Evolutionary conservation across 352 stramenopile genomes (phyloP).

Genomic region (Globisporangium carolinianum): DNA sequence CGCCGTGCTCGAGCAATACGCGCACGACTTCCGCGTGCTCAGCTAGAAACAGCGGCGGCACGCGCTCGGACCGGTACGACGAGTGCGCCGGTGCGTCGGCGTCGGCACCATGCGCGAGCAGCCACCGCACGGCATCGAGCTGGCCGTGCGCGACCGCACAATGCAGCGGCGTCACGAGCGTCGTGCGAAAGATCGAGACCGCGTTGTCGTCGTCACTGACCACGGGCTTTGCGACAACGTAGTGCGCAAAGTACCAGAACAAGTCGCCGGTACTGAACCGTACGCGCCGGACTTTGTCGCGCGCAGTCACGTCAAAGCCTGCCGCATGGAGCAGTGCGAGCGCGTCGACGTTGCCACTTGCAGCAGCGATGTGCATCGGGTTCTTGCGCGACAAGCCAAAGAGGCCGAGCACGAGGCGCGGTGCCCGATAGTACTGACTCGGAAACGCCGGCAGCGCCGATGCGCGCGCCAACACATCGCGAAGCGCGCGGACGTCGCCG

Average conservation of each 20-base stretch:
- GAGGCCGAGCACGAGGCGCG: conserved; percentile 41
- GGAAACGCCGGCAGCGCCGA: conserved; percentile 43
- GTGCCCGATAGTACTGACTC: conserved; percentile 36
- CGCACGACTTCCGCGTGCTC: conserved; percentile 60
- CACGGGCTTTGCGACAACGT: conserved; percentile 50
- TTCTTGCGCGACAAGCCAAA: conserved; percentile 75
- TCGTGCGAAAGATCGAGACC: conserved; percentile 76
- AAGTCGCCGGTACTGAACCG: conserved; percentile 75
- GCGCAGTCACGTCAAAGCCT: conserved; percentile 52
- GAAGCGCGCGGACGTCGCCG: conserved; percentile 58
- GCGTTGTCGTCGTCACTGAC: conserved; percentile 53
- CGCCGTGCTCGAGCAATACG: conserved; percentile 55
- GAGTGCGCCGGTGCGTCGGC: conserved; percentile 42
- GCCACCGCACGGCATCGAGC: conserved; percentile 58
- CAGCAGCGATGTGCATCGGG: conserved; percentile 68
- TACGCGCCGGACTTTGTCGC: conserved; percentile 78
- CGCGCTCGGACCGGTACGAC: conserved; percentile 61
- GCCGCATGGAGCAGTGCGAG: conserved; percentile 44
- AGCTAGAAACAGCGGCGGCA: conserved; percentile 70
- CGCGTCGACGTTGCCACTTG: conserved; percentile 63
- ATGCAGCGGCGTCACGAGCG: conserved; percentile 74
- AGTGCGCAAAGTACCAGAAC: conserved; percentile 75
- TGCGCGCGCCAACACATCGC: conserved; percentile 49
- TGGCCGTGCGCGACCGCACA: conserved; percentile 70
- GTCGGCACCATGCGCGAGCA: conserved; percentile 55